A percentile compares a stretch with the other conserved stretches of the same genome.
phyloP scores from a whole-genome alignment of 768 basidiomycete species.

The Nevesoporus exiguus region DNA sequence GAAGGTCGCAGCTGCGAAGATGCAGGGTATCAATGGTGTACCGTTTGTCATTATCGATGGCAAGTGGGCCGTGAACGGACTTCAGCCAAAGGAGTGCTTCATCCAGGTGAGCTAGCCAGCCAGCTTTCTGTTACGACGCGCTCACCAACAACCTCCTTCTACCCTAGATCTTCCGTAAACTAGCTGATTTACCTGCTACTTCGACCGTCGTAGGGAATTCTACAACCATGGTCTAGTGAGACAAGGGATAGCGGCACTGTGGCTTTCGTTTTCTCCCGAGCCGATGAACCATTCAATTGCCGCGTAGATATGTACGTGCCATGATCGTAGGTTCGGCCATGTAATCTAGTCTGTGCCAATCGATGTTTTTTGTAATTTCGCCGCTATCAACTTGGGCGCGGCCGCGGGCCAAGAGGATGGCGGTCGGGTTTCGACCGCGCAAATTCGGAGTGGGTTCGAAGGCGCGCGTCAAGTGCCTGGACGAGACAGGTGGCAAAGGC shows the following conservation, averaged over 20 bases:
- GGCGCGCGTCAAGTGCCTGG: too few relatives aligned
- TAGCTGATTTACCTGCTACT: constrained; percentile 19
- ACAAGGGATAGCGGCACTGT: background rate
- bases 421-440: background rate
- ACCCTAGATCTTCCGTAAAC: constrained; percentile 29
- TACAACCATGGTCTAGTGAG: background rate
- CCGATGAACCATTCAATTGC: background rate
- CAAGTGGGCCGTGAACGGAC: constrained; percentile 44
- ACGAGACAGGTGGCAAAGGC: too few relatives aligned
- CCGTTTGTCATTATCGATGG: constrained; percentile 48
- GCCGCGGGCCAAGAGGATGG: background rate
- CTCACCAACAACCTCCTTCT: background rate
- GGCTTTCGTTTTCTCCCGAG: background rate
- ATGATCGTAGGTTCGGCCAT: background rate
- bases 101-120: constrained; percentile 24
- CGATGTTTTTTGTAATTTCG: background rate
- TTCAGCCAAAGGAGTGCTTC: constrained; percentile 41
- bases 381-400: background rate
- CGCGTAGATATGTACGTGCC: background rate
- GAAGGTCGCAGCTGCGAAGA: constrained; percentile 37
- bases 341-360: background rate
- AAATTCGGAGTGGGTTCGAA: too few relatives aligned
- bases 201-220: background rate
- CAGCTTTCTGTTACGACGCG: background rate
- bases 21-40: constrained; percentile 45